Percentiles rank a stretch among this genome's conserved stretches.
Evolutionary conservation across 176 grass and related monocot species (phyloP).

Genomic region (Chloris gayana): DNA sequence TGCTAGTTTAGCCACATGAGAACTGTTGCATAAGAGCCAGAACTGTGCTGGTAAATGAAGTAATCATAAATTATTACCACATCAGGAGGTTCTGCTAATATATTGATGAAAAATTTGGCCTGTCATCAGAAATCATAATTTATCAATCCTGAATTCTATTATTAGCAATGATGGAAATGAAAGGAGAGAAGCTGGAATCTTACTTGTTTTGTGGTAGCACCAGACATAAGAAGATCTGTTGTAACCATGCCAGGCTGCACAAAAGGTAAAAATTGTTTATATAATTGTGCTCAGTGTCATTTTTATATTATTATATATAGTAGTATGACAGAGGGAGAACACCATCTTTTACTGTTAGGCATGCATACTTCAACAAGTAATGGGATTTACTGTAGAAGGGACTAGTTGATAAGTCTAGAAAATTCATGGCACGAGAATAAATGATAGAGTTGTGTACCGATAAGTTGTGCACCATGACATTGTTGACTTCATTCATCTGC

Average conservation of each 20-base stretch:
- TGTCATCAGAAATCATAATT: conserved; percentile 43
- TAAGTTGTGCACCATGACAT: conserved; percentile 98
- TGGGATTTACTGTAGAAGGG: not conserved
- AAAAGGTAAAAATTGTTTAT: conserved; percentile 25
- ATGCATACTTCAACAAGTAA: conserved; percentile 16
- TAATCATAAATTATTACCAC: conserved; percentile 64
- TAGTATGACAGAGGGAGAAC: conserved; percentile 12
- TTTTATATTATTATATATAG: conserved; percentile 2
- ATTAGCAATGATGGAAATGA: conserved; percentile 9
- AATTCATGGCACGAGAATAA: conserved; percentile 27
- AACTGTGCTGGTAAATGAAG: not conserved
- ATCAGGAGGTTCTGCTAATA: conserved; percentile 95
- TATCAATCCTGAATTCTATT: conserved; percentile 31
- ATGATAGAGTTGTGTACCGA: conserved; percentile 53
- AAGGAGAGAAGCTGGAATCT: conserved; percentile 20
- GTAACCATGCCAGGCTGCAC: conserved; percentile 99
- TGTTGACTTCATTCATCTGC: conserved; percentile 99
- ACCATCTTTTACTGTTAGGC: not conserved
- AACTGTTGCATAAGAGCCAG: conserved; percentile 6
- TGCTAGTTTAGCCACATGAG: not conserved
- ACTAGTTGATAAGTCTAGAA: conserved; percentile 8
- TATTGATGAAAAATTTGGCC: conserved; percentile 99
- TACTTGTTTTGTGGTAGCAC: conserved; percentile 98
- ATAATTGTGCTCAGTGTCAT: conserved; percentile 15
- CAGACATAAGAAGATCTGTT: conserved; percentile 98